A percentile compares a stretch with the other conserved stretches of the same genome.
phyloP scores from a whole-genome alignment of 2,329 filamentous ascomycete genomes.

The Sarocladium brachiariae region DNA sequence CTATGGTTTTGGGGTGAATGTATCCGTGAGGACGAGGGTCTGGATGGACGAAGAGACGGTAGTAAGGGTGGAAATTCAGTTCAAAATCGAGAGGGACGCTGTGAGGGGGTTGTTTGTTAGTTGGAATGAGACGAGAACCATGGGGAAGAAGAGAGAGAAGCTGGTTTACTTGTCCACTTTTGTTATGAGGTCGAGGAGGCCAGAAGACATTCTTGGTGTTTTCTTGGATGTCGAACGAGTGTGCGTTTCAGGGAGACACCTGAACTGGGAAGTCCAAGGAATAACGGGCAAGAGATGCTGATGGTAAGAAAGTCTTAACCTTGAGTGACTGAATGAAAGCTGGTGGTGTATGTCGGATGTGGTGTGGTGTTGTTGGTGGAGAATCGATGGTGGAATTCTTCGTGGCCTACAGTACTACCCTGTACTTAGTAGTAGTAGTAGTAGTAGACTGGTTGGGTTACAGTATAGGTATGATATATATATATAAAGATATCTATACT shows the following conservation, averaged over 20 bases:
- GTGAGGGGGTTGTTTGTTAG: conserved; percentile 14
- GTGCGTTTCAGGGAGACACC: neutral
- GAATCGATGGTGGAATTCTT: too few relatives aligned
- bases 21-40: conserved; percentile 43
- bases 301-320: neutral
- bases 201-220: neutral
- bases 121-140: neutral
- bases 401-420: too few relatives aligned
- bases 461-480: too few relatives aligned
- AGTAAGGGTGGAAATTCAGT: conserved; percentile 30
- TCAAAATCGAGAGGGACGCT: conserved; percentile 42
- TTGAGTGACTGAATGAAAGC: too few relatives aligned
- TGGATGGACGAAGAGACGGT: conserved; percentile 36
- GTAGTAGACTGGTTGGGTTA: too few relatives aligned
- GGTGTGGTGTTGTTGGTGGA: too few relatives aligned
- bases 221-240: neutral
- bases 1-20: conserved; percentile 37
- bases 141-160: conserved; percentile 1
- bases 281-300: too few relatives aligned
- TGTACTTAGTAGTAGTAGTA: too few relatives aligned
- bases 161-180: conserved; percentile 14
- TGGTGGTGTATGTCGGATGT: too few relatives aligned
- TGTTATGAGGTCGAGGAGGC: conserved; percentile 12
- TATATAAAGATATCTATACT: too few relatives aligned
- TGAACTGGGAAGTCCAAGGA: too few relatives aligned